These are phyloP conservation scores for Pichia heedii DNA, from an alignment of 805 yeast species.

Conservation along the genomic window DNA sequence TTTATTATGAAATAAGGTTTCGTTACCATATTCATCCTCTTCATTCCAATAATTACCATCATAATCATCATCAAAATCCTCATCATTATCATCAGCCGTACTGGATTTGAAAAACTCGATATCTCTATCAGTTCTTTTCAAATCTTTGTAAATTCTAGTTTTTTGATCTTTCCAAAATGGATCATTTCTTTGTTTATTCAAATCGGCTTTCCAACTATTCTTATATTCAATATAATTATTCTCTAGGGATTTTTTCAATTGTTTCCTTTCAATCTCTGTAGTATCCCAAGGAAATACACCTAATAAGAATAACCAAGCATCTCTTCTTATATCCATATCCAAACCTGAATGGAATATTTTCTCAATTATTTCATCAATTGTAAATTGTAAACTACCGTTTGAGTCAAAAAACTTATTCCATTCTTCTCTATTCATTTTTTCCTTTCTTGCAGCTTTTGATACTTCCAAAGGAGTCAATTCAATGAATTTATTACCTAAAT, in stretches of 20 bases:
- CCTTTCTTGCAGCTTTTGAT: constrained; percentile 50
- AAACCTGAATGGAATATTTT: constrained; percentile 89
- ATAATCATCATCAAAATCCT: constrained; percentile 8
- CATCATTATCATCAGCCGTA: constrained; percentile 18
- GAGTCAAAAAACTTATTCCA: constrained; percentile 83
- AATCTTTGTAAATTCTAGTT: constrained; percentile 85
- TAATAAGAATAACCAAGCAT: constrained; percentile 81
- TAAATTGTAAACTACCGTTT: constrained; percentile 63
- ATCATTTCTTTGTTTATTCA: constrained; percentile 40
- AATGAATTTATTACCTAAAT: constrained; percentile 47
- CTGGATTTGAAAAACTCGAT: constrained; percentile 43
- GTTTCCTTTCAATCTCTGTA: constrained; percentile 55
- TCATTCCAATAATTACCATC: constrained; percentile 18
- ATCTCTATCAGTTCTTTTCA: constrained; percentile 82
- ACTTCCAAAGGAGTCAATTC: constrained; percentile 51
- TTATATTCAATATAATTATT: constrained; percentile 46
- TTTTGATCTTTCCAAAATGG: constrained; percentile 86
- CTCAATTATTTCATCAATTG: constrained; percentile 70
- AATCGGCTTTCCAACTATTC: constrained; percentile 60
- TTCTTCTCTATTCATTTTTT: constrained; percentile 59
- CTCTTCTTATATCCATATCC: constrained; percentile 45
- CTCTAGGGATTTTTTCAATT: constrained; percentile 45
- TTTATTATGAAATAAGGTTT: constrained; percentile 60
- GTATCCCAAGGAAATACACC: constrained; percentile 89
- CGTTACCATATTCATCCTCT: constrained; percentile 38